These are phyloP conservation scores for Colletotrichum neosansevieriae DNA, from an alignment of 2,329 filamentous ascomycete genomes.

Conservation along the genomic window DNA sequence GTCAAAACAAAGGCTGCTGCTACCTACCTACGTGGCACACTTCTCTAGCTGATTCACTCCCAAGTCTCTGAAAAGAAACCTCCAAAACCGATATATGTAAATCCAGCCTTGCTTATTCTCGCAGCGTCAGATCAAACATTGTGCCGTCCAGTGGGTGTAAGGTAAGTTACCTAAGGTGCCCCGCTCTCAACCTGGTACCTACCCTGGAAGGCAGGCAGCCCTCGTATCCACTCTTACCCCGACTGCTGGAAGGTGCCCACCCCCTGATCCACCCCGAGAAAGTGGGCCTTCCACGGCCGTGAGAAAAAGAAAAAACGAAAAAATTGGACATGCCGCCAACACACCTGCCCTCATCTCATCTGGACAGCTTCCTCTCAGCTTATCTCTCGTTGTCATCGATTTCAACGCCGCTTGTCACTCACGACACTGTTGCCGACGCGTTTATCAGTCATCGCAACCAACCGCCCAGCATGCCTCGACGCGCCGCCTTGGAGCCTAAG, in stretches of 20 bases:
- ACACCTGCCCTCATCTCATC: slow-evolving; percentile 22
- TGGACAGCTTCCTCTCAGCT: slow-evolving; percentile 8
- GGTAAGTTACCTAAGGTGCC: too few relatives aligned
- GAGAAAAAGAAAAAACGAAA: slow-evolving; percentile 35
- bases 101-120: slow-evolving; percentile 20
- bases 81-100: slow-evolving; percentile 3
- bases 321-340: slow-evolving; percentile 26
- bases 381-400: slow-evolving; percentile 1
- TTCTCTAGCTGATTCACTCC: not conserved
- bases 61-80: not conserved
- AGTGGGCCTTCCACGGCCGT: slow-evolving; percentile 33
- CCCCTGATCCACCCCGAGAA: slow-evolving; percentile 40
- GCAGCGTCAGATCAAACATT: slow-evolving; percentile 16
- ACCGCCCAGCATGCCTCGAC: slow-evolving; percentile 31
- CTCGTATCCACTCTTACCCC: slow-evolving; percentile 36
- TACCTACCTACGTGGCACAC: not conserved
- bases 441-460: not conserved
- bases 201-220: slow-evolving; percentile 15
- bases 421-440: not conserved
- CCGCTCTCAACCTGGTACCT: not conserved
- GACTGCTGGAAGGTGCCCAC: slow-evolving; percentile 9
- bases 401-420: not conserved
- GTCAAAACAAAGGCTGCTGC: not conserved
- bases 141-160: slow-evolving; percentile 1
- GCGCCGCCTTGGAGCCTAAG: slow-evolving; percentile 38